Base-by-base conservation (phyloP, 768 basidiomycete genomes). In the Gelatoporia subvermispora region DNA sequence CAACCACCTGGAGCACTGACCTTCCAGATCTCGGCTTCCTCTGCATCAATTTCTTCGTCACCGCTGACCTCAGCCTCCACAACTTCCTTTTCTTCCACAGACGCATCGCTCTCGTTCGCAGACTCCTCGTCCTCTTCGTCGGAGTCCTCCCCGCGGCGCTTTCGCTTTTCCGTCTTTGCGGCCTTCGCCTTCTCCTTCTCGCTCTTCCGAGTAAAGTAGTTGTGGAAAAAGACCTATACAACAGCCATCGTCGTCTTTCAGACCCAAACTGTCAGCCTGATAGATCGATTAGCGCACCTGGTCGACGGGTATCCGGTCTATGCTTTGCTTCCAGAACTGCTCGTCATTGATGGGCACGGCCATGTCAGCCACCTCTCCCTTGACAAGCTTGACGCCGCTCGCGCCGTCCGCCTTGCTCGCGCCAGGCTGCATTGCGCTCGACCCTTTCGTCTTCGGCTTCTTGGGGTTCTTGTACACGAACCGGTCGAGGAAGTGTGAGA, bases 391-490 rank as follows among this genome's bases (percentile, higher is more conserved):
- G 35, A 91, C 82, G 2, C 88, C 81, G 2, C 69, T 69, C 11
- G 76, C 72, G 49, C 84, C 85, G n/a, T 77, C 56, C 1, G 72
- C 75, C 4, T 48, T 40, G 41, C 76, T 77, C 5, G 87, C 86
- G 1, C 84, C 82, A n/a, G 93, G 93, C 68, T 99, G 95, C 96
- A 98, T 98, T 47, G 89, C 88, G 52, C 86, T 90, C 0, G 81
- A 74, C n/a, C 93, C 94, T 61, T 83, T 85, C 8, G 78, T 70
- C 49, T 68, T 71, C 35, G 63, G 57, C 58, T 85, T 84, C 71
- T 97, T 98, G 1, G 93, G 85, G 64, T 98, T 97, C 67, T 93
- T 91, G 73, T 92, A 97, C 37, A 97, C 90, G 69, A 98, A 97
- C 2, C 94, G 82, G 63, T 98, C 96, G 35, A 98, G 78, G 79